phyloP scores from a whole-genome alignment of 202 grass and related monocot species.

The Setaria viridis region DNA sequence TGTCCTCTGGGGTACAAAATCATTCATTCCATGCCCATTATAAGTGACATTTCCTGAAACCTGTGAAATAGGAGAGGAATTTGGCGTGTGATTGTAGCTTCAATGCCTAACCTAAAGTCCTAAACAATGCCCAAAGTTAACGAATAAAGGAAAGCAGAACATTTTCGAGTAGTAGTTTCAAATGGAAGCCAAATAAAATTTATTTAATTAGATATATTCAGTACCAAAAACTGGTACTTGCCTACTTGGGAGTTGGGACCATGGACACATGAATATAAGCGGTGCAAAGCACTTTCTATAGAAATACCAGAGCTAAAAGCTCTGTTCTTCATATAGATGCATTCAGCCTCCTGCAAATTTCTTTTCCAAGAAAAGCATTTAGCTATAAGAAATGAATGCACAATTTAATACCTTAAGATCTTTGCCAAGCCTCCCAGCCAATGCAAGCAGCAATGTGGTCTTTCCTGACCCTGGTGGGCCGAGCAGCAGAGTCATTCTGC shows the following conservation, averaged over 20 bases:
- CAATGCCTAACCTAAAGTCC: background rate
- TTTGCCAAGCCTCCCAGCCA: conserved; percentile 79
- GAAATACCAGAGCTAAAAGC: background rate
- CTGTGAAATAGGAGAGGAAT: conserved; percentile 43
- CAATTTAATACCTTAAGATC: conserved; percentile 65
- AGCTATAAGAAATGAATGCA: background rate
- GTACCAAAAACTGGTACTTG: background rate
- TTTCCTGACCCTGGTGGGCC: conserved; percentile 89
- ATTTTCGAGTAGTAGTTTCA: background rate
- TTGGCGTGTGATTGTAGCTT: background rate
- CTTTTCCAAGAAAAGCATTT: background rate
- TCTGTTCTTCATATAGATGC: background rate
- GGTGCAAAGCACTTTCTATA: background rate
- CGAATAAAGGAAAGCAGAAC: background rate
- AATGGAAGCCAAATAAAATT: background rate
- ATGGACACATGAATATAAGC: background rate
- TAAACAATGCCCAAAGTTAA: background rate
- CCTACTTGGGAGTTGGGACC: background rate
- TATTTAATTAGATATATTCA: background rate
- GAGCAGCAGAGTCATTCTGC: conserved; percentile 86
- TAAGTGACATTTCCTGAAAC: conserved; percentile 79
- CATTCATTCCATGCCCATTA: conserved; percentile 81
- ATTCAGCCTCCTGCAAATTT: background rate
- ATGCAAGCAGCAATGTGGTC: conserved; percentile 88
- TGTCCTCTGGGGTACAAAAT: conserved; percentile 90